Conservation (phyloP, 148 eudicot species). For the Nepenthes gracilis region DNA sequence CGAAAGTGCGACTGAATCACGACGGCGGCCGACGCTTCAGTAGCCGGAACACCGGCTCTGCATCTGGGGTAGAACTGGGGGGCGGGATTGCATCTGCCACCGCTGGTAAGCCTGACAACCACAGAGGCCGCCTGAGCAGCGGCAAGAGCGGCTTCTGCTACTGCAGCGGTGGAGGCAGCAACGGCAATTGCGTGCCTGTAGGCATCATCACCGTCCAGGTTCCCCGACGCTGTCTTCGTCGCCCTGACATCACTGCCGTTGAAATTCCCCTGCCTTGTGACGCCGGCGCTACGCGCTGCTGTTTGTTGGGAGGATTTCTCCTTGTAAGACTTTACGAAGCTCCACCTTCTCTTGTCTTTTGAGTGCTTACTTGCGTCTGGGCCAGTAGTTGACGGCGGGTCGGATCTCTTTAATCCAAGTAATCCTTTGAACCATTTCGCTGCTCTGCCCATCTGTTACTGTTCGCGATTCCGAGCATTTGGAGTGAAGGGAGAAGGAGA, state of each 20-base stretch:
- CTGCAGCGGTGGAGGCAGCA: slow-evolving; percentile 58
- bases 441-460: slow-evolving; percentile 53
- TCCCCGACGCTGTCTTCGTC: background rate
- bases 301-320: slow-evolving; percentile 16
- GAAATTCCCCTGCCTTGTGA: background rate
- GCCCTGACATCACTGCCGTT: background rate
- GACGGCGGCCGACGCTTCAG: slow-evolving; percentile 32
- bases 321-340: slow-evolving; percentile 40
- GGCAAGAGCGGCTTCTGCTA: slow-evolving; percentile 64
- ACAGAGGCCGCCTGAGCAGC: slow-evolving; percentile 57
- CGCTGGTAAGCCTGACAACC: slow-evolving; percentile 27
- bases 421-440: slow-evolving; percentile 47
- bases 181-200: slow-evolving; percentile 48
- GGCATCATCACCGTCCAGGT: slow-evolving; percentile 11
- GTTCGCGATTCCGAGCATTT: slow-evolving; percentile 7
- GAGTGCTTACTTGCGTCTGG: background rate
- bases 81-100: slow-evolving; percentile 5
- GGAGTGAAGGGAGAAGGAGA: slow-evolving; percentile 9
- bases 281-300: background rate
- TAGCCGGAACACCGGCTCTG: too few species aligned
- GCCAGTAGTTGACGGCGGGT: slow-evolving; percentile 7
- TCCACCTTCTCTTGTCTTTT: slow-evolving; percentile 25
- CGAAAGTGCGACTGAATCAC: slow-evolving; percentile 62
- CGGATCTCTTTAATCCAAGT: slow-evolving; percentile 29
- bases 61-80: background rate